Evolutionary conservation across 768 basidiomycete species (phyloP).

Genomic region (Suillus placidus): DNA sequence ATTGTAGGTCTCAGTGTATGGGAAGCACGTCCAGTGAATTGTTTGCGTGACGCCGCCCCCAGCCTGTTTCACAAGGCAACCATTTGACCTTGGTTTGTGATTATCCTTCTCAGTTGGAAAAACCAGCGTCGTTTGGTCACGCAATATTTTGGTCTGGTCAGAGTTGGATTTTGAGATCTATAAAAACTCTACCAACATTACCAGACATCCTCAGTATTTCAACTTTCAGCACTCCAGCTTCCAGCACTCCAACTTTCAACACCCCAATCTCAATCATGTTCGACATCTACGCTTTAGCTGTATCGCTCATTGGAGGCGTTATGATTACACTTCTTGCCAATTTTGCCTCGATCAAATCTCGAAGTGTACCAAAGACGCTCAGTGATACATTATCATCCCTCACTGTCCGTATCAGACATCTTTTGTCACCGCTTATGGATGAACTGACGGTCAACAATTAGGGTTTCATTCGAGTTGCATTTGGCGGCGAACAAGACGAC

Average conservation of each 20-base stretch:
- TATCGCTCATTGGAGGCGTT: slow-evolving; percentile 20
- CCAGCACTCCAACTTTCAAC: background rate
- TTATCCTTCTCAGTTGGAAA: background rate
- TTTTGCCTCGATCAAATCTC: slow-evolving; percentile 14
- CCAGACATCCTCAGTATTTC: too few species aligned
- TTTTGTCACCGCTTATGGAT: background rate
- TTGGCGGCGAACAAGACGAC: background rate
- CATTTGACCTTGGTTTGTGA: background rate
- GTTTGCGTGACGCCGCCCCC: background rate
- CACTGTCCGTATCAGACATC: slow-evolving; percentile 12
- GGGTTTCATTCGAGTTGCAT: slow-evolving; percentile 9
- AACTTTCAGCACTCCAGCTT: too few species aligned
- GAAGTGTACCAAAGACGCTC: slow-evolving; percentile 14
- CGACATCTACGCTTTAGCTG: slow-evolving; percentile 16
- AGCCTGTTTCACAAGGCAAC: background rate
- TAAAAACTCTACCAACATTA: slow-evolving; percentile 1
- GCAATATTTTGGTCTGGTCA: background rate
- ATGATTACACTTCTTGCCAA: slow-evolving; percentile 20
- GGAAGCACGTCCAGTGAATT: background rate
- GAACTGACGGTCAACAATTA: slow-evolving; percentile 7
- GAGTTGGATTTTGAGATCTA: background rate
- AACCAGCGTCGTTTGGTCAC: background rate
- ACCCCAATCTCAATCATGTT: slow-evolving; percentile 15
- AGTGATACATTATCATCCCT: slow-evolving; percentile 7
- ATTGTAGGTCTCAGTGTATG: background rate